A percentile compares a stretch with the other conserved stretches of the same genome.
These are phyloP conservation scores for Emergomyces orientalis DNA, from an alignment of 2,329 filamentous ascomycete species.

Conservation along the genomic window DNA sequence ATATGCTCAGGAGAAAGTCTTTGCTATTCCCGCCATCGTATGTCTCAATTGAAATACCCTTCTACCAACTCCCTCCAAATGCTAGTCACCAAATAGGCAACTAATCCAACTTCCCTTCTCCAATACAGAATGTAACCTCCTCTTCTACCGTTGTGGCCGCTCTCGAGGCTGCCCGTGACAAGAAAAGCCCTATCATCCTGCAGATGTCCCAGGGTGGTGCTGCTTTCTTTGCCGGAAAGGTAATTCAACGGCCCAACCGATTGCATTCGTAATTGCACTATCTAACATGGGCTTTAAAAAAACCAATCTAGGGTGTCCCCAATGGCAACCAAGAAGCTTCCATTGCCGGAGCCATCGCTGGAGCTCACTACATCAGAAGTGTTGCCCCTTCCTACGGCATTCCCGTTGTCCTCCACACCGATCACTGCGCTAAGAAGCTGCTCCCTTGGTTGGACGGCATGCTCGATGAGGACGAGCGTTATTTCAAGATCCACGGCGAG, in stretches of 20 bases:
- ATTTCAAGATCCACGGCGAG: conserved; percentile 88
- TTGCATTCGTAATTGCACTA: neutral
- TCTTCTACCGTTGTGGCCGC: conserved; percentile 77
- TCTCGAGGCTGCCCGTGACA: conserved; percentile 89
- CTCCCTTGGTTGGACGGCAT: conserved; percentile 96
- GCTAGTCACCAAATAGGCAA: neutral
- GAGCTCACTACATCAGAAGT: conserved; percentile 84
- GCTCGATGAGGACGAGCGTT: conserved; percentile 84
- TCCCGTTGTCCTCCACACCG: conserved; percentile 89
- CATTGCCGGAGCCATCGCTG: conserved; percentile 77
- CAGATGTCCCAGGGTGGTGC: conserved; percentile 91
- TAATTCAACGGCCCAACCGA: conserved; percentile 24
- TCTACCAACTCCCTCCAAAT: neutral
- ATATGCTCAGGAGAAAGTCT: conserved; percentile 78
- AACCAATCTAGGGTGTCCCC: conserved; percentile 53
- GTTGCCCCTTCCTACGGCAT: conserved; percentile 80
- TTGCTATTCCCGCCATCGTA: conserved; percentile 76
- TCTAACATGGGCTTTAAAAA: neutral
- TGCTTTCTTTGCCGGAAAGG: conserved; percentile 85
- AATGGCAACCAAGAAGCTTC: conserved; percentile 80
- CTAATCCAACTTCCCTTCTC: conserved; percentile 7
- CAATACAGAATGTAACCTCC: conserved; percentile 70
- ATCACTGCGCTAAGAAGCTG: conserved; percentile 99
- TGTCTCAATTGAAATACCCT: no score
- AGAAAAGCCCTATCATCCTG: conserved; percentile 84